Evolutionary conservation across 371 early-diverging fungal genomes (phyloP).

Genomic region (Circinella minor): DNA sequence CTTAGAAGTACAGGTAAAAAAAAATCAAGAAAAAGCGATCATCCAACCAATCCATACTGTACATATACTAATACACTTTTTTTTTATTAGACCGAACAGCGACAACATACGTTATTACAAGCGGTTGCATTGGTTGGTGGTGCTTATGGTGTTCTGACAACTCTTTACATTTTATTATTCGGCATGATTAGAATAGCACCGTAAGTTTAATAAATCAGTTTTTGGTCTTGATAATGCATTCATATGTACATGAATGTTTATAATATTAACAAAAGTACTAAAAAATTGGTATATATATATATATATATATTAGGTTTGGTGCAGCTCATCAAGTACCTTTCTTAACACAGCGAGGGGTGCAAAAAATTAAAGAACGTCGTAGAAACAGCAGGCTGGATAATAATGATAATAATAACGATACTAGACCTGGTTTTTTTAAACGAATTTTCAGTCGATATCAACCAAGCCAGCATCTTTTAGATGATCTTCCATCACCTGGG

Average conservation of each 20-base stretch:
- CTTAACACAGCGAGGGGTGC: slow-evolving; percentile 18
- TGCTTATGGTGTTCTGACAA: slow-evolving; percentile 43
- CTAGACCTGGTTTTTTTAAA: background rate
- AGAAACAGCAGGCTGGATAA: background rate
- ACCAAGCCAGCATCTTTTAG: slow-evolving; percentile 1
- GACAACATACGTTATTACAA: slow-evolving; percentile 44
- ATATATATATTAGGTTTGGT: slow-evolving; percentile 25
- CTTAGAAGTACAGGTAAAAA: slow-evolving; percentile 37
- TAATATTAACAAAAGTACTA: no score
- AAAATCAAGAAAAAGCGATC: no score
- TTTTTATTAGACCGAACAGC: slow-evolving; percentile 36
- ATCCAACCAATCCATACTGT: no score
- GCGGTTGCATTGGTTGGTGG: slow-evolving; percentile 48
- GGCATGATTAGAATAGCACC: slow-evolving; percentile 51
- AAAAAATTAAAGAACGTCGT: background rate
- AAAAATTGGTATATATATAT: no score
- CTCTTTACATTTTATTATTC: slow-evolving; percentile 44
- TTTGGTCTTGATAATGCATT: no score
- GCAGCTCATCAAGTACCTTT: slow-evolving; percentile 40
- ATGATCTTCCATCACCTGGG: background rate
- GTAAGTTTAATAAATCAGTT: no score
- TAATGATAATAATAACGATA: background rate
- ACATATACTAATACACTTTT: background rate
- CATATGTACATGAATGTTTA: no score
- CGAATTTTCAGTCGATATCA: background rate